Conservation (phyloP, 768 basidiomycete genomes). For the Neoboletus subvelutipes region DNA sequence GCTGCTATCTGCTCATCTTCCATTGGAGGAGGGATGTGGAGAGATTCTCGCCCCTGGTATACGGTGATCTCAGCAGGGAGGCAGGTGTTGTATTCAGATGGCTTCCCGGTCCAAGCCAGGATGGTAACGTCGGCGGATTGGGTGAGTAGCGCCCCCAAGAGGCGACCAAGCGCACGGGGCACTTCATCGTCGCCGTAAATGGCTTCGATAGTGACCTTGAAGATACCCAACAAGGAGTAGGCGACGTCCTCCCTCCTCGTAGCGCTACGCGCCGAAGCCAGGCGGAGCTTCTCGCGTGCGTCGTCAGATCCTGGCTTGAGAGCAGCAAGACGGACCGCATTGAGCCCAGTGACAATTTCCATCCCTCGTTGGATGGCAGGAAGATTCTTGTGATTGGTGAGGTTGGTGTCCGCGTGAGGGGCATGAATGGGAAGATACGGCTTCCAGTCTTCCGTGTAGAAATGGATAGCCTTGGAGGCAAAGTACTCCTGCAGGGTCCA, state of each 20-base stretch:
- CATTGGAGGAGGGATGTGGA: not conserved
- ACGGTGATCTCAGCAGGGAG: slow-evolving; percentile 20
- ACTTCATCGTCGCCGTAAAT: not conserved
- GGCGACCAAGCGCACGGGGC: not conserved
- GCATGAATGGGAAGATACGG: slow-evolving; percentile 13
- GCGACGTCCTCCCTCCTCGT: slow-evolving; percentile 23
- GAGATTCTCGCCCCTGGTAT: not conserved
- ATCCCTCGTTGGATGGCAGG: slow-evolving; percentile 14
- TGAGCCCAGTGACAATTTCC: slow-evolving; percentile 14
- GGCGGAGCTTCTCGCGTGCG: slow-evolving; percentile 17
- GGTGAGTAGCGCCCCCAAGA: not conserved
- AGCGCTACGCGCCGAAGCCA: slow-evolving; percentile 23
- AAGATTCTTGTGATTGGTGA: slow-evolving; percentile 12
- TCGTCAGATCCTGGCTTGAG: slow-evolving; percentile 10
- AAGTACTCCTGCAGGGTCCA: slow-evolving; percentile 26
- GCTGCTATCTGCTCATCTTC: not conserved
- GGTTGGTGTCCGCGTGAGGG: not conserved
- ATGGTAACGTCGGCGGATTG: slow-evolving; percentile 17
- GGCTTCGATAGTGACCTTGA: not conserved
- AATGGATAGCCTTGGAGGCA: slow-evolving; percentile 21
- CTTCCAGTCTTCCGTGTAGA: slow-evolving; percentile 26
- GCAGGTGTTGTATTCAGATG: slow-evolving; percentile 23
- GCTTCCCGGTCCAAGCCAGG: slow-evolving; percentile 18
- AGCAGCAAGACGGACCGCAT: not conserved
- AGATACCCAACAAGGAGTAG: slow-evolving; percentile 21